Percentiles rank a stretch among this genome's conserved stretches.
Conservation (phyloP, 805 yeast species). For the Priceomyces fermenticarens region DNA sequence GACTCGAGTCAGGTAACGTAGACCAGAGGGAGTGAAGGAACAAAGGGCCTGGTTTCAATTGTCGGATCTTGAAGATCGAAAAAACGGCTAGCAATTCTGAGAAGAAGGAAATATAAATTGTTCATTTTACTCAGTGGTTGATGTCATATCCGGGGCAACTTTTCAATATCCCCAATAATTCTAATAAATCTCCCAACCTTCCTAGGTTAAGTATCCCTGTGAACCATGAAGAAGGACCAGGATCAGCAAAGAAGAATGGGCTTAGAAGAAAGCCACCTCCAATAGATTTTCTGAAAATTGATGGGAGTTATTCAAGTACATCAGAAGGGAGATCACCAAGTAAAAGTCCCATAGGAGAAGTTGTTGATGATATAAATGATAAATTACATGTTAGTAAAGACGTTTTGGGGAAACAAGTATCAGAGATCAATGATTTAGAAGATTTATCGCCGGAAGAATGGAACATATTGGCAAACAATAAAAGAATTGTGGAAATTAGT, state of each 20-base stretch:
- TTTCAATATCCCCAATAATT: conserved; percentile 33
- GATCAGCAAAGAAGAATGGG: neutral
- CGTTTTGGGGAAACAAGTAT: neutral
- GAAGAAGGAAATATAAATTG: no score
- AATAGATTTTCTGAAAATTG: conserved; percentile 35
- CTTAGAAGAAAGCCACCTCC: conserved; percentile 41
- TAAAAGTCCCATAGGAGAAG: conserved; percentile 5
- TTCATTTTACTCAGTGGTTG: neutral
- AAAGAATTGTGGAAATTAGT: conserved; percentile 64
- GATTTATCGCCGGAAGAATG: conserved; percentile 73
- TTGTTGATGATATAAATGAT: conserved; percentile 3
- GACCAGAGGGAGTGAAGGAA: no score
- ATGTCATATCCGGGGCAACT: conserved; percentile 21
- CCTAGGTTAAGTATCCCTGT: conserved; percentile 30
- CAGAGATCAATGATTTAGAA: conserved; percentile 23
- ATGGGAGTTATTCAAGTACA: conserved; percentile 18
- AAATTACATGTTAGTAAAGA: neutral
- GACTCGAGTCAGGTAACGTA: no score
- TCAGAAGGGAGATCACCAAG: conserved; percentile 8
- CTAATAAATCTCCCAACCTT: conserved; percentile 16
- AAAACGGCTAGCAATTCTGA: no score
- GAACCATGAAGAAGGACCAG: neutral
- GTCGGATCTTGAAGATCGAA: no score
- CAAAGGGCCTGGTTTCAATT: no score
- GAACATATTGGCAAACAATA: conserved; percentile 56